Evolutionary conservation across 176 grass and related monocot genomes (phyloP).

Genomic region (Avena insularis): DNA sequence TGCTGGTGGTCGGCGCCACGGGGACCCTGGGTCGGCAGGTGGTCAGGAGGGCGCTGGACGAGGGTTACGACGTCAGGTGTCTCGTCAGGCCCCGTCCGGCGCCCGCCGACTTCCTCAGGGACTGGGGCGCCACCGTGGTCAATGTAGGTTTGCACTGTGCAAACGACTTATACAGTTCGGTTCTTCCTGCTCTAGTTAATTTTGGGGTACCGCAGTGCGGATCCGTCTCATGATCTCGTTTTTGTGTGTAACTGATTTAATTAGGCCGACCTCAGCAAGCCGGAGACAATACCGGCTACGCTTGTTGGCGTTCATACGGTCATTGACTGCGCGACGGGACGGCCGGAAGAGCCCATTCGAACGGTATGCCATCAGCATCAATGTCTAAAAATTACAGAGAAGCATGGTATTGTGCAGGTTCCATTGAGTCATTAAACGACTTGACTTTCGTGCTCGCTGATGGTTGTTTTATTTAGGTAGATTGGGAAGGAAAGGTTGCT

Average conservation of each 20-base stretch:
- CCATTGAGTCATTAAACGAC: background rate
- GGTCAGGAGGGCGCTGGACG: constrained; percentile 87
- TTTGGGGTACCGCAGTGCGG: background rate
- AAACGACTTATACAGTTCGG: background rate
- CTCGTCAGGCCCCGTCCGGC: constrained; percentile 93
- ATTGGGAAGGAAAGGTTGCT: constrained; percentile 99
- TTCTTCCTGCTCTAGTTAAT: background rate
- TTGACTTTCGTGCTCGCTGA: constrained; percentile 18
- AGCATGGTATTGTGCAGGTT: background rate
- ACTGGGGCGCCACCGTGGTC: constrained; percentile 93
- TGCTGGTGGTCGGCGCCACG: constrained; percentile 89
- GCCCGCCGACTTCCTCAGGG: constrained; percentile 93
- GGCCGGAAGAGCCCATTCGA: constrained; percentile 90
- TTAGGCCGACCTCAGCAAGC: constrained; percentile 95
- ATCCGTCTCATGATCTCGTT: background rate
- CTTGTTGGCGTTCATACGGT: constrained; percentile 92
- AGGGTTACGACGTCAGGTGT: constrained; percentile 97
- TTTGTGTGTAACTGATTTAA: constrained; percentile 40
- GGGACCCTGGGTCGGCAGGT: constrained; percentile 93
- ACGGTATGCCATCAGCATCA: constrained; percentile 55
- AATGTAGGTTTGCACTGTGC: constrained; percentile 65
- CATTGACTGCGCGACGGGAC: constrained; percentile 94
- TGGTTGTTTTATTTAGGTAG: constrained; percentile 88
- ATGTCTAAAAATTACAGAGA: background rate
- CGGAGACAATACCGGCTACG: constrained; percentile 91